Conservation (phyloP, 306 rosid genomes). For the Fagus crenata region DNA sequence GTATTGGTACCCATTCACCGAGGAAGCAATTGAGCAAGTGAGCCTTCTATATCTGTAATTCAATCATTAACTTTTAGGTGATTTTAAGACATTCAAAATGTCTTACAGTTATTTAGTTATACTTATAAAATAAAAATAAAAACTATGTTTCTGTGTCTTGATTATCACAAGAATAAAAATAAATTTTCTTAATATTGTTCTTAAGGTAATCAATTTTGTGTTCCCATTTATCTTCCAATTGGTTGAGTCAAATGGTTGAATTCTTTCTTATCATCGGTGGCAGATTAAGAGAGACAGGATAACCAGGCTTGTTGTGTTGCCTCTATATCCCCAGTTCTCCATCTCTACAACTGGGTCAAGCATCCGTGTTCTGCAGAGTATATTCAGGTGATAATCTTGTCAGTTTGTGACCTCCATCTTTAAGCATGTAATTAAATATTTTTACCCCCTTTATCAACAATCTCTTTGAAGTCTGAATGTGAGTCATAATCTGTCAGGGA, state of each 20-base stretch:
- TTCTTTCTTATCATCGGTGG: conserved; percentile 24
- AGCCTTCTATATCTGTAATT: conserved; percentile 26
- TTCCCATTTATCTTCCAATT: conserved; percentile 21
- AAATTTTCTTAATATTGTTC: not conserved
- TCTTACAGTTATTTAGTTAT: not conserved
- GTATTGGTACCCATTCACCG: conserved; percentile 98
- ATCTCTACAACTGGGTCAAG: conserved; percentile 99
- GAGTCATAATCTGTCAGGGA: conserved; percentile 58
- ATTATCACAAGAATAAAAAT: not conserved
- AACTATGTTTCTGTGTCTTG: not conserved
- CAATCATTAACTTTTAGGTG: not conserved
- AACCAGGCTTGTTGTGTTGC: conserved; percentile 95
- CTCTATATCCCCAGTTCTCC: conserved; percentile 96
- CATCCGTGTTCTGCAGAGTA: conserved; percentile 71
- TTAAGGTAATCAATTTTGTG: not conserved
- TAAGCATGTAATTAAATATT: conserved; percentile 17
- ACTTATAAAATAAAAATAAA: not conserved
- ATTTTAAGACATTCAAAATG: not conserved
- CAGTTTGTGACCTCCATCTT: conserved; percentile 18
- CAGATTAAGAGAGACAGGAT: conserved; percentile 89
- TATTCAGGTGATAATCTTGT: conserved; percentile 60
- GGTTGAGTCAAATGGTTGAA: conserved; percentile 4
- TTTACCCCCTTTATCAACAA: conserved; percentile 19
- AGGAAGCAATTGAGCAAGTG: conserved; percentile 93
- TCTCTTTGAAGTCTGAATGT: conserved; percentile 33